phyloP scores from a whole-genome alignment of 331 rosid species.

The Rhamnella rubrinervis region DNA sequence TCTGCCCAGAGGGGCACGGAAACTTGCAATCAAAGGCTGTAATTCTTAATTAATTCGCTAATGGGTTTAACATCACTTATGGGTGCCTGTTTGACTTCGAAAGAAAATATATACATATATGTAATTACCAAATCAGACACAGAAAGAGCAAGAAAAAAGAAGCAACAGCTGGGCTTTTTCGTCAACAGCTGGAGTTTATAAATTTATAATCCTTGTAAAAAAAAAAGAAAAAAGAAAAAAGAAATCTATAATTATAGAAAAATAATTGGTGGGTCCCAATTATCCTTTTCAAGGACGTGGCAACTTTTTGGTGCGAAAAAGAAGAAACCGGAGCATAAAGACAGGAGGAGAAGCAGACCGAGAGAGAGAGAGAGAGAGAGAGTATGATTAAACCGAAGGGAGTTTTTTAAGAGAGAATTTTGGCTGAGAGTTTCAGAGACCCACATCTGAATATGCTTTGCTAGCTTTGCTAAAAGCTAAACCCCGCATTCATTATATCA shows the following conservation, averaged over 20 bases:
- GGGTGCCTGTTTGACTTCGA: background rate
- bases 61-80: too few species aligned
- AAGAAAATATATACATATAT: too few species aligned
- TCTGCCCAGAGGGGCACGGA: background rate
- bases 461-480: background rate
- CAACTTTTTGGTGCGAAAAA: conserved; percentile 20
- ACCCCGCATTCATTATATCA: conserved; percentile 7
- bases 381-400: background rate
- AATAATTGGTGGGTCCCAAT: conserved; percentile 39
- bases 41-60: background rate
- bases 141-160: background rate
- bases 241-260: background rate
- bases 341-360: conserved; percentile 6
- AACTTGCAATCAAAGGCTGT: background rate
- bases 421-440: too few species aligned
- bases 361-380: background rate
- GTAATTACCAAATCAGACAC: too few species aligned
- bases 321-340: conserved; percentile 27
- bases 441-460: background rate
- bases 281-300: conserved; percentile 22
- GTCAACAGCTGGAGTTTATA: background rate
- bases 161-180: conserved; percentile 1
- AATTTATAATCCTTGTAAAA: too few species aligned
- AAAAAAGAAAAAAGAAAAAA: background rate
- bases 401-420: too few species aligned